These are phyloP conservation scores for Vicia sativa DNA, from an alignment of 306 rosid genomes.

Conservation along the genomic window DNA sequence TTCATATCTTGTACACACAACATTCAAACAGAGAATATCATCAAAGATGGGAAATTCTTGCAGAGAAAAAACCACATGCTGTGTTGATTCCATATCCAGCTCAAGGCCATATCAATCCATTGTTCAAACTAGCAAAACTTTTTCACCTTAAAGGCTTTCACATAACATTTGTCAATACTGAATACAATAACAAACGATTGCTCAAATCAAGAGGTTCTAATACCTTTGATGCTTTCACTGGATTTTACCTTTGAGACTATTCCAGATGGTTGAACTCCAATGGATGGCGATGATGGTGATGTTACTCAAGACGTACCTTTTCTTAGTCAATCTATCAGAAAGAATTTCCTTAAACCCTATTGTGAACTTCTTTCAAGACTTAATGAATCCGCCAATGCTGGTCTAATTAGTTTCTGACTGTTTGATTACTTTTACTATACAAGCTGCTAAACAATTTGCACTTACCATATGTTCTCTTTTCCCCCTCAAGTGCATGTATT, in stretches of 20 bases:
- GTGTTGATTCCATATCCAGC: not conserved
- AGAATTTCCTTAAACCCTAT: not conserved
- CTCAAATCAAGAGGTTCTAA: not conserved
- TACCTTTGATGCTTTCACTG: not conserved
- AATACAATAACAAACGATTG: not conserved
- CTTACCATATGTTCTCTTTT: too few species aligned
- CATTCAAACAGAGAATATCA: not conserved
- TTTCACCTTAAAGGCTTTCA: not conserved
- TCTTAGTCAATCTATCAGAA: not conserved
- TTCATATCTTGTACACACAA: not conserved
- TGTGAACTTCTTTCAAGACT: not conserved
- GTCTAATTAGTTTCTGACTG: not conserved
- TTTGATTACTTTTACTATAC: too few species aligned
- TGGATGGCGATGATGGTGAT: not conserved
- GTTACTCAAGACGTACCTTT: not conserved
- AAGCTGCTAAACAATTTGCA: too few species aligned
- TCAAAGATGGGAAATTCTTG: slow-evolving; percentile 22
- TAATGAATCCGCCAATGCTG: not conserved
- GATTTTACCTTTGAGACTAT: slow-evolving; percentile 15
- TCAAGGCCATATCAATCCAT: slow-evolving; percentile 1
- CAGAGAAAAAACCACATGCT: not conserved
- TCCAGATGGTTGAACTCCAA: slow-evolving; percentile 5
- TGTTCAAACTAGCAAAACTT: not conserved
- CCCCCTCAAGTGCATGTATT: too few species aligned
- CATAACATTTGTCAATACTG: not conserved